These are phyloP conservation scores for Talaromyces thailandensis DNA, from an alignment of 495 filamentous ascomycete genomes.

Conservation along the genomic window DNA sequence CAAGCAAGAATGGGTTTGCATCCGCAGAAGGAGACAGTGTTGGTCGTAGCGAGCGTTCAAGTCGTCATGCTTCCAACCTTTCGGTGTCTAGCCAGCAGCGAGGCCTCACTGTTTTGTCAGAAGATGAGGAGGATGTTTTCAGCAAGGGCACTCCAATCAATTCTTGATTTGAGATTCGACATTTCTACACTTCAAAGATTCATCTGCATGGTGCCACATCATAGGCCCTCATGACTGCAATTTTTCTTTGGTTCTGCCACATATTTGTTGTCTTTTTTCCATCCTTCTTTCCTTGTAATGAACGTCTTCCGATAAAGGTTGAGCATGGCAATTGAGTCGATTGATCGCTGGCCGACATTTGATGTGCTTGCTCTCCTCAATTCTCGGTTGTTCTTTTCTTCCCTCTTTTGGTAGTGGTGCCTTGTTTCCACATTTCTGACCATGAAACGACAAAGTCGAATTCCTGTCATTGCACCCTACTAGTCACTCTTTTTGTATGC, in stretches of 20 bases:
- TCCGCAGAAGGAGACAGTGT: background rate
- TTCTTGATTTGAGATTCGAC: background rate
- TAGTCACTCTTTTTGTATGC: background rate
- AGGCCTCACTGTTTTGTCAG: background rate
- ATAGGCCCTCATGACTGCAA: background rate
- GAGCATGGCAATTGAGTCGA: background rate
- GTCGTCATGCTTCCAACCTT: background rate
- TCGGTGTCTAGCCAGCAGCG: background rate
- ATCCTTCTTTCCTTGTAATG: background rate
- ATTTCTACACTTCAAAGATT: background rate
- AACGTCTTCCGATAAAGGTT: background rate
- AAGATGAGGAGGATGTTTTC: constrained; percentile 3
- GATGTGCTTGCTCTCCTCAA: background rate
- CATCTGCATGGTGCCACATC: background rate
- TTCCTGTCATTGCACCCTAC: background rate
- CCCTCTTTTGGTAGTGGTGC: background rate
- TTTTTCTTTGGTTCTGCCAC: background rate
- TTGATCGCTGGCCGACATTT: background rate
- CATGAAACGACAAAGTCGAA: background rate
- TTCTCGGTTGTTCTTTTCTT: background rate
- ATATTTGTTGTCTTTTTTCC: background rate
- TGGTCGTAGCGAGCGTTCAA: background rate
- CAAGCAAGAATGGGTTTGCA: background rate
- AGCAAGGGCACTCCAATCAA: background rate
- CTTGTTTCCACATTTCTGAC: background rate